Base-by-base conservation (phyloP, 208 protist genomes). In the Acanthamoeba divionensis region DNA sequence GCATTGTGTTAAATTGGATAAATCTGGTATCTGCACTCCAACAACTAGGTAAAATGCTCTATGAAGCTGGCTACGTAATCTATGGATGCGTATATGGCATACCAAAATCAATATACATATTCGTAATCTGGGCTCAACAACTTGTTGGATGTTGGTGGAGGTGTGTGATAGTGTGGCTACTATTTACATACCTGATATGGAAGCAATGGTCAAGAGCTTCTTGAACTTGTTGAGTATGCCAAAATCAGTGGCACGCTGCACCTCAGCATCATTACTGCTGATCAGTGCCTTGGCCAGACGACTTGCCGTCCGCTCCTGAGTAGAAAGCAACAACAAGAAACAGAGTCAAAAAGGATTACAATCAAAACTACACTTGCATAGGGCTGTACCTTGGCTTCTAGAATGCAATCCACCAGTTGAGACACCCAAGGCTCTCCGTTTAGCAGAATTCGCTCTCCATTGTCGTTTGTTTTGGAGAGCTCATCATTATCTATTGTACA, bases 391-490 rank as follows among this genome's bases (percentile, higher is more conserved):
- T 80, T 80, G 54, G 55, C 54, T 29, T 86, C 77, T 21, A 86
- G 15, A 26, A 86, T 86, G 77, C n/a, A 18, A n/a, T 86, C 54
- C 8, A 86, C 77, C 55, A 86, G 18, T 29, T 36, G 52, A n/a
- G 77, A 57, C 15, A 86, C 55, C 77, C 77, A 86, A 21, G 77
- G 44, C 26, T 86, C 52, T 33, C 77, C 77, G 36, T 86, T 86
- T 4, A 86, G 55, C 52, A 86, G 41, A 9, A 86, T 29, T 18
- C 77, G 48, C 33, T 86, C 52, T 7, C 77, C 77, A 21, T 24
- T 5, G 52, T 7, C 45, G 24, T 86, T 86, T 36, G 77, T 86
- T 45, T 86, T 86, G 47, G 54, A 63, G 9, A 86, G 55, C 77
- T 86, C 77, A 41, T 86, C 77, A 57, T 86, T 86, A 44, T 86